Conservation (phyloP, 345 rosid genomes). For the Ceriops zippeliana region DNA sequence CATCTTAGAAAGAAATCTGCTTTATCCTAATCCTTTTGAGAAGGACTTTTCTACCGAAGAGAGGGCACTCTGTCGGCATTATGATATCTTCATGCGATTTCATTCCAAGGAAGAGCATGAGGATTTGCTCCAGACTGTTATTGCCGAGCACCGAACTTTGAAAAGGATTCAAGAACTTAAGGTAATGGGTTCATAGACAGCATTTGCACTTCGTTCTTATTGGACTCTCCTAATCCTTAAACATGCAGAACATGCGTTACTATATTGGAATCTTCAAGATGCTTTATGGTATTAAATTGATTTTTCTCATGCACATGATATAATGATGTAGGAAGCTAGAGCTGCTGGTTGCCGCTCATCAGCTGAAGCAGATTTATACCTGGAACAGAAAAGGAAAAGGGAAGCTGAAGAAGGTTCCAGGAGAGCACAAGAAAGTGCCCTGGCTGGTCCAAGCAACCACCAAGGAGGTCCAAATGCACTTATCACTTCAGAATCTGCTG, state of each 20-base stretch:
- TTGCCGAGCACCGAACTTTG: conserved; percentile 67
- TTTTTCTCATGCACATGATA: conserved; percentile 15
- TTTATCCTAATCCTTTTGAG: conserved; percentile 67
- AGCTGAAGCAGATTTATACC: conserved; percentile 72
- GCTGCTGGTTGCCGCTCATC: conserved; percentile 83
- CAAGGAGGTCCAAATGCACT: conserved; percentile 36
- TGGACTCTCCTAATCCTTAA: neutral
- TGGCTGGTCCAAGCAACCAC: conserved; percentile 44
- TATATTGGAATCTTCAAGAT: neutral
- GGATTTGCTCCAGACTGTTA: conserved; percentile 64
- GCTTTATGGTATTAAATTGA: conserved; percentile 4
- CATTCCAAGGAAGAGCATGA: conserved; percentile 93
- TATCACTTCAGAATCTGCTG: conserved; percentile 37
- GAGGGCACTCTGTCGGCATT: conserved; percentile 60
- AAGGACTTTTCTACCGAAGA: conserved; percentile 84
- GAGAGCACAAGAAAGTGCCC: conserved; percentile 63
- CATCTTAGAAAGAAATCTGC: conserved; percentile 73
- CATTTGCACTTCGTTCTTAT: neutral
- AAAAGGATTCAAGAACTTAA: conserved; percentile 74
- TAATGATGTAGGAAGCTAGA: conserved; percentile 69
- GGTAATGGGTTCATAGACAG: conserved; percentile 34
- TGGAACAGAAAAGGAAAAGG: conserved; percentile 60
- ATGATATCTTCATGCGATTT: conserved; percentile 84
- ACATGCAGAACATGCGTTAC: neutral
- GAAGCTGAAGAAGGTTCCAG: conserved; percentile 73